Base-by-base conservation (phyloP, 257 asterid species). In the Voacanga thouarsii region DNA sequence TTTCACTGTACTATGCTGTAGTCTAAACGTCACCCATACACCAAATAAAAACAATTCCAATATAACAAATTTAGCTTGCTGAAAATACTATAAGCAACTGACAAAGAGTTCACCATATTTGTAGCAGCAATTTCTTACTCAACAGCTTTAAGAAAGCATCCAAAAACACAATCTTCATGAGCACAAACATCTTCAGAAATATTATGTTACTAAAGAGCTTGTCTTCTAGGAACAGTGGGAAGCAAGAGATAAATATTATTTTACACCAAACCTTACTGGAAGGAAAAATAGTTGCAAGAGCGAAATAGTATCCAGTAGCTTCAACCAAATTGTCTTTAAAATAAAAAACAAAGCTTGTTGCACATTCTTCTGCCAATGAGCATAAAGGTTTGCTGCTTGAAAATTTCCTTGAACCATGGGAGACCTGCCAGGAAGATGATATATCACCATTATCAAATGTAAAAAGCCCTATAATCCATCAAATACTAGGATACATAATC, bases 241-340 rank as follows among this genome's bases (percentile, higher is more conserved):
- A 19, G 44, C 53, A 43, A 37, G 19, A 77, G 23, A 72, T 65
- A 26, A 23, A 47, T 71, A 75, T 33, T 55, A 76, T 71, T 79
- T 72, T 43, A 63, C 39, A 72, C 75, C 90, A 85, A 84, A 95
- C 99, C 98, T 93, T 87, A 88, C 79, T 77, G 74, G 96, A 89
- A 66, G 93, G 89, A 53, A 80, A 87, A 74, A 89, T 93, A 24
- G 92, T 87, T 4, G 97, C 99, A 79, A 95, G 85, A 72, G 88
- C 90, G 77, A 95, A 95, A 84, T 86, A 93, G 71, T 74, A 83
- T 75, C 99, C 98, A 1, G 89, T 86, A 83, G 84, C 90, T 72
- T 86, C 88, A 71, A 69, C 82, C 83, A 80, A 57, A 26, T 77
- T 77, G 56, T 88, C 87, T 0, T 80, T 66, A 57, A 75, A 63